A percentile compares a stretch with the other conserved stretches of the same genome.
Evolutionary conservation across 768 basidiomycete species (phyloP).

Genomic region (Naganishia antarctica): DNA sequence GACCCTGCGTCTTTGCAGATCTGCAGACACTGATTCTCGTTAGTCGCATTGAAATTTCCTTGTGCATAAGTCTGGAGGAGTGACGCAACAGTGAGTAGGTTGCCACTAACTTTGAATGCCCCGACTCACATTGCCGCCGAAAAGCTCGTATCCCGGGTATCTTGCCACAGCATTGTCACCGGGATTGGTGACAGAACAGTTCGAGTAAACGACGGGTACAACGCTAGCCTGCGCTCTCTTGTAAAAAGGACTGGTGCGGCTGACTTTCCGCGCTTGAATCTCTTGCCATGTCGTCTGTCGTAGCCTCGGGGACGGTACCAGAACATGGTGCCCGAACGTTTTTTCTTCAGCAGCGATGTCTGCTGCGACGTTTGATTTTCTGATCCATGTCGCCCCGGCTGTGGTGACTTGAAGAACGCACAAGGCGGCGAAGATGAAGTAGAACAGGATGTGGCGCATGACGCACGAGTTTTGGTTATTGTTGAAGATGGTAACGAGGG

Average conservation of each 20-base stretch:
- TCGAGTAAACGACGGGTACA: background rate
- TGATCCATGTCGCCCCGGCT: too few relatives aligned
- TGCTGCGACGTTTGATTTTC: too few relatives aligned
- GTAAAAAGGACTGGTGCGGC: background rate
- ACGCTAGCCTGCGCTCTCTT: background rate
- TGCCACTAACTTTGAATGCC: too few relatives aligned
- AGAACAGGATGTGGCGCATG: background rate
- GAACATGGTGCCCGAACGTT: background rate
- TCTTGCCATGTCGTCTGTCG: constrained; percentile 6
- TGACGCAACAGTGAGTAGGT: too few relatives aligned
- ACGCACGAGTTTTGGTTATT: too few relatives aligned
- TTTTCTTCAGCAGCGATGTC: background rate
- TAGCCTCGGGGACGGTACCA: background rate
- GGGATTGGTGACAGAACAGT: background rate
- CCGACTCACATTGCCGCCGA: too few relatives aligned
- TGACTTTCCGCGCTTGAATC: background rate
- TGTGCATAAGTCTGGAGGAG: too few relatives aligned
- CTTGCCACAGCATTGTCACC: too few relatives aligned
- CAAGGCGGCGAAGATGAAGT: background rate
- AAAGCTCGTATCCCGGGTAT: too few relatives aligned
- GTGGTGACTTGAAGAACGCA: background rate
- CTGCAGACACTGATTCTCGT: background rate
- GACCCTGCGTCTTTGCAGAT: background rate
- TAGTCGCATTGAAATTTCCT: background rate
- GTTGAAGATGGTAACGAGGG: too few relatives aligned